Base-by-base conservation (phyloP, 805 yeast species). In the Nakazawaea molendinolei region DNA sequence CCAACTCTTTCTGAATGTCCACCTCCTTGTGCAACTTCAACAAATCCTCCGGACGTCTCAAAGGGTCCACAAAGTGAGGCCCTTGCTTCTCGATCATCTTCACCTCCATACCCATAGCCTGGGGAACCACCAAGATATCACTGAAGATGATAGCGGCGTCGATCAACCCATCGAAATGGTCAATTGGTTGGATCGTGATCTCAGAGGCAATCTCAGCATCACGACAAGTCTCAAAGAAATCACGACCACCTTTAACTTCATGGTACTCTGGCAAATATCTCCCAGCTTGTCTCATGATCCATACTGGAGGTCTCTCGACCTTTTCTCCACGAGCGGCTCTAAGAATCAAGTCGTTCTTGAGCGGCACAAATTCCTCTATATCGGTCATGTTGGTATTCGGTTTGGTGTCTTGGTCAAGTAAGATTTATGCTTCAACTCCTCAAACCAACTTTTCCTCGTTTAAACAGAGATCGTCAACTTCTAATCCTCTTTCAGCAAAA, bases 261-360 rank as follows among this genome's bases (percentile, higher is more conserved):
- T 89, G 95, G 56, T 92, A 92, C 55, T 92, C 95, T 20, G 95
- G 95, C 38, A 79, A 64, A 51, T 89, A 87, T 43, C 97, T 71
- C 14, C 97, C 97, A n/a, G 97, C 97, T 65, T 87, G 97, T 61
- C 97, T 76, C 97, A 87, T 87, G 47, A 89, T 82, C 97, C 97
- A 92, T 42, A 92, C 77, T 14, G 98, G 98, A 2, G 98, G 97
- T 55, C 98, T 77, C 61, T 92, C 97, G 27, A 90, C 97, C 42
- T 63, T 64, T 55, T 90, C 95, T 34, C 84, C 97, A 45, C 70
- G 69, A 8, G 97, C 97, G 3, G 97, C 96, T 49, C 98, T 70
- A 45, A 92, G 65, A 24, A 92, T 82, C 51, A 90, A 69, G 54
- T 92, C 98, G 62, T 92, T 92, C 60, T 89, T 74, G 56, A 89